Evolutionary conservation across 2,329 filamentous ascomycete genomes (phyloP).

Genomic region (Ambrosiella xylebori): DNA sequence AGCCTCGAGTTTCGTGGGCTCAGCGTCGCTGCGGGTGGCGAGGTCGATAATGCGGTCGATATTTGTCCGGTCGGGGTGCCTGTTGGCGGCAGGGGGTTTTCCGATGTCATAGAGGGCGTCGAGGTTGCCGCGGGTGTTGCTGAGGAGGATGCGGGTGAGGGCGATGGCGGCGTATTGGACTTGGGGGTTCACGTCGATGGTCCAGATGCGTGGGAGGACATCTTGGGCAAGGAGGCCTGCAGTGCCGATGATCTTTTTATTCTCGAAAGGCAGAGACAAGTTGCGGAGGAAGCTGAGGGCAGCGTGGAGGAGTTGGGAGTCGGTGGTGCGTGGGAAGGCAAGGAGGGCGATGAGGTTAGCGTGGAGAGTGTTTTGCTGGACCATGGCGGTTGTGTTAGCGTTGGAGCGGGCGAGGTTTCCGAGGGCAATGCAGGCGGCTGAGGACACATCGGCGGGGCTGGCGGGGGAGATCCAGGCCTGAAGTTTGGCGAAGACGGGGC

Average conservation of each 20-base stretch:
- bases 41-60: conserved; percentile 21
- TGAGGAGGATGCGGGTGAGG: conserved; percentile 37
- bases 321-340: conserved; percentile 22
- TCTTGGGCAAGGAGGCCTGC: conserved; percentile 26
- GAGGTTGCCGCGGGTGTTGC: conserved; percentile 35
- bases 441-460: conserved; percentile 28
- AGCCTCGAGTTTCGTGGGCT: conserved; percentile 42
- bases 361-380: conserved; percentile 25
- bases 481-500: conserved; percentile 25
- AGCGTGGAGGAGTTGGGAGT: conserved; percentile 38
- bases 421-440: conserved; percentile 41
- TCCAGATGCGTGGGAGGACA: conserved; percentile 37
- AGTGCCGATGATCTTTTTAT: conserved; percentile 34
- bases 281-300: conserved; percentile 46
- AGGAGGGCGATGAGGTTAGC: conserved; percentile 30
- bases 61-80: conserved; percentile 1
- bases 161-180: conserved; percentile 44
- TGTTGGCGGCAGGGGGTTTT: conserved; percentile 20
- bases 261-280: conserved; percentile 38
- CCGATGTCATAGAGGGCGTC: conserved; percentile 27
- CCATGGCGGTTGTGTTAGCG: conserved; percentile 31
- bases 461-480: conserved; percentile 28
- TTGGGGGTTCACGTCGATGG: conserved; percentile 34
- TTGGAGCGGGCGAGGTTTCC: conserved; percentile 47
- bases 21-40: conserved; percentile 24